These are phyloP conservation scores for Hirsutella rhossiliensis DNA, from an alignment of 2,329 filamentous ascomycete genomes.

Conservation along the genomic window DNA sequence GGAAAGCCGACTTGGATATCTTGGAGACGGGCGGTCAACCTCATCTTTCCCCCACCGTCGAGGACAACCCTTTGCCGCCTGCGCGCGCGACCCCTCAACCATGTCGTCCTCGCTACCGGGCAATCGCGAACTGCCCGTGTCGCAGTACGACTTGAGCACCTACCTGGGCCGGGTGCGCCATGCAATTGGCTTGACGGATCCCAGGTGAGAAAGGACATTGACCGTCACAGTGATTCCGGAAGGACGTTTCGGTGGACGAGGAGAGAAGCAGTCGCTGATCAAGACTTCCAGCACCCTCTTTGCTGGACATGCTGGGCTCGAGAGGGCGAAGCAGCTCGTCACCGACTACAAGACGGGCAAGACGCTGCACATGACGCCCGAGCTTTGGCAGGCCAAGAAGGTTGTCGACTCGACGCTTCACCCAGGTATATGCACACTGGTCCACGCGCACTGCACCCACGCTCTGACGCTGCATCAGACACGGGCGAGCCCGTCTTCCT, in stretches of 20 bases:
- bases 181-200: conserved; percentile 81
- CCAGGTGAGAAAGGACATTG: conserved; percentile 57
- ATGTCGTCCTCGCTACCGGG: conserved; percentile 59
- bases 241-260: neutral
- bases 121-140: conserved; percentile 72
- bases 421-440: conserved; percentile 65
- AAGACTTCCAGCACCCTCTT: conserved; percentile 60
- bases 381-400: conserved; percentile 94
- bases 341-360: conserved; percentile 79
- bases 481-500: conserved; percentile 86
- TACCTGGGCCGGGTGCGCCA: conserved; percentile 94
- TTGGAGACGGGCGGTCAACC: neutral
- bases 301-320: conserved; percentile 64
- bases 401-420: conserved; percentile 93
- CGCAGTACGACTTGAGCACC: conserved; percentile 82
- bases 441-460: neutral
- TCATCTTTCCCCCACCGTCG: neutral
- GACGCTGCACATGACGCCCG: conserved; percentile 68
- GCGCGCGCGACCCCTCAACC: neutral
- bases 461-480: conserved; percentile 43
- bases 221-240: neutral
- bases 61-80: neutral
- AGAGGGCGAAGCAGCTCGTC: conserved; percentile 74
- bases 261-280: neutral
- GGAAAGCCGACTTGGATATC: neutral